Conservation (phyloP, 345 rosid genomes). For the Bretschneidera sinensis region DNA sequence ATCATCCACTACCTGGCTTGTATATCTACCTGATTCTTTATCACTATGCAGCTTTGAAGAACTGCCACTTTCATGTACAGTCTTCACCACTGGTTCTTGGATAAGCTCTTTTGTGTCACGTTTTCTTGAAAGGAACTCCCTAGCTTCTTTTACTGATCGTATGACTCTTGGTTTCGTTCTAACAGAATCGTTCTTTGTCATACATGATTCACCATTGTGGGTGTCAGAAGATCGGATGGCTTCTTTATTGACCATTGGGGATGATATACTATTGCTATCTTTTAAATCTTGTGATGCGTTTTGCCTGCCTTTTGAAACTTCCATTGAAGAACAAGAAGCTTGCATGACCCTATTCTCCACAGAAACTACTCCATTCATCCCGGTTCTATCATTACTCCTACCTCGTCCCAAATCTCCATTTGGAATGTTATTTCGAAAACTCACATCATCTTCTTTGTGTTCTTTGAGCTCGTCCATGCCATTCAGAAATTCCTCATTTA, state of each 20-base stretch:
- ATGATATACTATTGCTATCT: constrained; percentile 14
- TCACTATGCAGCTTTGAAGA: constrained; percentile 16
- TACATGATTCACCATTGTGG: constrained; percentile 20
- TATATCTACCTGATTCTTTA: constrained; percentile 17
- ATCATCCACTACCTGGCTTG: constrained; percentile 18
- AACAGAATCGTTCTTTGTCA: constrained; percentile 18
- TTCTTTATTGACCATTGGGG: constrained; percentile 15
- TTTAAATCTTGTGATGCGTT: constrained; percentile 10
- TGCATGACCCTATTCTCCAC: constrained; percentile 21
- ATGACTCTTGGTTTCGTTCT: constrained; percentile 53
- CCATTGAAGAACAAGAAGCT: constrained; percentile 23
- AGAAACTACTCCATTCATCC: constrained; percentile 18
- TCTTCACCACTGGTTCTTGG: constrained; percentile 21
- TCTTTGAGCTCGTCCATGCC: constrained; percentile 15
- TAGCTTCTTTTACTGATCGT: constrained; percentile 80
- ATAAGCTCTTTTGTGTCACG: constrained; percentile 19
- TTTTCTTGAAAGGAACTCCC: constrained; percentile 59
- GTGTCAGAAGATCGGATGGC: constrained; percentile 30
- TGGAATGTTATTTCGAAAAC: constrained; percentile 15
- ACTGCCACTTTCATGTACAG: constrained; percentile 20
- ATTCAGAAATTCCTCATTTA: constrained; percentile 14
- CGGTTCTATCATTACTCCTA: constrained; percentile 20
- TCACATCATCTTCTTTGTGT: constrained; percentile 16
- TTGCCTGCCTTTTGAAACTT: constrained; percentile 22
- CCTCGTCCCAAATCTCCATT: constrained; percentile 20